A percentile compares a stretch with the other conserved stretches of the same genome.
These are phyloP conservation scores for Gynochthodes officinalis DNA, from an alignment of 257 asterid genomes.

Conservation along the genomic window DNA sequence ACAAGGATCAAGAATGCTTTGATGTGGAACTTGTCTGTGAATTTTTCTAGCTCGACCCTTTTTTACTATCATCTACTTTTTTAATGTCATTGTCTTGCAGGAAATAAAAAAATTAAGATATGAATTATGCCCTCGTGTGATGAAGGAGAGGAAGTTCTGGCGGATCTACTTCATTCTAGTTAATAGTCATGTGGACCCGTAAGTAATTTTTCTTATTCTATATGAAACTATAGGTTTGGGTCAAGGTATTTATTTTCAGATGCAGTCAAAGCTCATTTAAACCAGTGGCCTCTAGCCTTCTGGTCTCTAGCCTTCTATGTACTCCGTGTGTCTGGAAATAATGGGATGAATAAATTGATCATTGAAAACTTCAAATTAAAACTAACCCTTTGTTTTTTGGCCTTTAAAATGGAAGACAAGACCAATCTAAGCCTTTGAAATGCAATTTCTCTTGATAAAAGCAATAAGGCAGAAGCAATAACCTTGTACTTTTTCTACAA, in stretches of 20 bases:
- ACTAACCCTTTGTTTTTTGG: neutral
- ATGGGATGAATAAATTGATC: neutral
- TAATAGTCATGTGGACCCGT: constrained; percentile 74
- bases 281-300: neutral
- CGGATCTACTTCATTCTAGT: constrained; percentile 90
- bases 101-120: constrained; percentile 80
- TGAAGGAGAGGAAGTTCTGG: constrained; percentile 96
- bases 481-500: neutral
- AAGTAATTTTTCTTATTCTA: constrained; percentile 35
- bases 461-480: neutral
- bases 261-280: neutral
- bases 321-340: neutral
- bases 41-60: neutral
- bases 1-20: neutral
- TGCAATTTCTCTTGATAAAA: neutral
- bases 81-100: constrained; percentile 38
- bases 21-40: neutral
- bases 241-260: neutral
- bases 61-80: neutral
- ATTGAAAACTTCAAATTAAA: neutral
- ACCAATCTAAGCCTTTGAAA: neutral
- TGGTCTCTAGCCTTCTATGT: neutral
- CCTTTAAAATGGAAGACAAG: neutral
- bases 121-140: constrained; percentile 76
- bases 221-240: constrained; percentile 4